Percentiles rank a stretch among this genome's conserved stretches.
Conservation (phyloP, 768 basidiomycete species). For the Suillus brevipes region DNA sequence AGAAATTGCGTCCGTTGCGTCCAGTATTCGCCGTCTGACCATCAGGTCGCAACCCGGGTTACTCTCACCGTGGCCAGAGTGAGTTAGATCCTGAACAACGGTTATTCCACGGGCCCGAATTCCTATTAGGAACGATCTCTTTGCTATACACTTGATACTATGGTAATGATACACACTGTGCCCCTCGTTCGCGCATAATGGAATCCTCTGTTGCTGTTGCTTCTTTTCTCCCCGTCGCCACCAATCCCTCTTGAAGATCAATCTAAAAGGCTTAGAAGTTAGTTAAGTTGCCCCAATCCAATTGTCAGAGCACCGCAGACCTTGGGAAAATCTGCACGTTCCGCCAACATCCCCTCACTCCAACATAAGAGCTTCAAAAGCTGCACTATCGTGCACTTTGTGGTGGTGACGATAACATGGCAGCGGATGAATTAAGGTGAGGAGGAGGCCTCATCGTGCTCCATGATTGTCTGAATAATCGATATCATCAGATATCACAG, state of each 20-base stretch:
- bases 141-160: not conserved
- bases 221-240: constrained; percentile 17
- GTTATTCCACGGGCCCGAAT: not conserved
- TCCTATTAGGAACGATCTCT: not conserved
- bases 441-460: constrained; percentile 46
- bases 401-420: constrained; percentile 42
- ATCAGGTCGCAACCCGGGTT: not conserved
- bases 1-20: not conserved
- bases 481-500: constrained; percentile 51
- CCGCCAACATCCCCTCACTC: constrained; percentile 80
- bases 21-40: not conserved
- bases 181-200: constrained; percentile 24
- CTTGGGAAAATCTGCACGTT: constrained; percentile 80
- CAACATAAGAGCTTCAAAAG: constrained; percentile 83
- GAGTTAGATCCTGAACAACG: not conserved
- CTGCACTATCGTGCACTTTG: constrained; percentile 50
- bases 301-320: constrained; percentile 38
- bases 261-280: constrained; percentile 22
- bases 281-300: constrained; percentile 17
- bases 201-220: constrained; percentile 2
- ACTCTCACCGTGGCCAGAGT: not conserved
- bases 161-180: constrained; percentile 1
- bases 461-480: constrained; percentile 57
- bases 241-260: constrained; percentile 29
- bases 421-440: constrained; percentile 27